Conservation (phyloP, 768 basidiomycete genomes). For the Podaxis sp. region DNA sequence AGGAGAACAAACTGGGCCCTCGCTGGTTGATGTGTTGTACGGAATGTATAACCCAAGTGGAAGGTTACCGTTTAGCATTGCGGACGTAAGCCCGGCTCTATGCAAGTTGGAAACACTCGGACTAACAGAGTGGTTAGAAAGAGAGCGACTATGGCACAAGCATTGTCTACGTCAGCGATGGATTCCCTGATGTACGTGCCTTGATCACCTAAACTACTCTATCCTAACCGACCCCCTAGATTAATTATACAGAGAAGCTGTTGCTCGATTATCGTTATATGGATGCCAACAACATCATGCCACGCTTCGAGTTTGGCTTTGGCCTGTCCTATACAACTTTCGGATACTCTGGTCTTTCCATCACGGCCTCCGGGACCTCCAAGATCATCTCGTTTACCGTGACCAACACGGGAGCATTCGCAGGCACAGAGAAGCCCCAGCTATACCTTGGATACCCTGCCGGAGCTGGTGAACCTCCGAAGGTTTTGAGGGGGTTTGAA, state of each 20-base stretch:
- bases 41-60: constrained; percentile 75
- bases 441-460: constrained; percentile 48
- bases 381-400: constrained; percentile 38
- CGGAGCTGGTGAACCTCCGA: constrained; percentile 42
- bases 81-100: constrained; percentile 38
- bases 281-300: constrained; percentile 45
- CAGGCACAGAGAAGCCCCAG: constrained; percentile 51
- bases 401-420: constrained; percentile 42
- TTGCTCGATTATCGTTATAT: constrained; percentile 67
- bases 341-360: constrained; percentile 48
- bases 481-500: constrained; percentile 49
- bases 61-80: constrained; percentile 70
- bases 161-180: constrained; percentile 38
- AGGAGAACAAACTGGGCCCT: constrained; percentile 78
- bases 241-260: constrained; percentile 65
- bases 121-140: constrained; percentile 19
- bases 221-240: constrained; percentile 24
- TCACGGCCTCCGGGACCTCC: constrained; percentile 29
- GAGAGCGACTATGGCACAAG: constrained; percentile 37
- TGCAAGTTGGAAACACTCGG: neutral
- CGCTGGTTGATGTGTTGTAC: constrained; percentile 73
- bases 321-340: constrained; percentile 76
- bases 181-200: constrained; percentile 31
- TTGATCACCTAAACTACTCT: constrained; percentile 3
- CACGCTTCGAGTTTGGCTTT: constrained; percentile 65